These are phyloP conservation scores for Aspergillus thermomutatus DNA, from an alignment of 2,329 filamentous ascomycete species.

Conservation along the genomic window DNA sequence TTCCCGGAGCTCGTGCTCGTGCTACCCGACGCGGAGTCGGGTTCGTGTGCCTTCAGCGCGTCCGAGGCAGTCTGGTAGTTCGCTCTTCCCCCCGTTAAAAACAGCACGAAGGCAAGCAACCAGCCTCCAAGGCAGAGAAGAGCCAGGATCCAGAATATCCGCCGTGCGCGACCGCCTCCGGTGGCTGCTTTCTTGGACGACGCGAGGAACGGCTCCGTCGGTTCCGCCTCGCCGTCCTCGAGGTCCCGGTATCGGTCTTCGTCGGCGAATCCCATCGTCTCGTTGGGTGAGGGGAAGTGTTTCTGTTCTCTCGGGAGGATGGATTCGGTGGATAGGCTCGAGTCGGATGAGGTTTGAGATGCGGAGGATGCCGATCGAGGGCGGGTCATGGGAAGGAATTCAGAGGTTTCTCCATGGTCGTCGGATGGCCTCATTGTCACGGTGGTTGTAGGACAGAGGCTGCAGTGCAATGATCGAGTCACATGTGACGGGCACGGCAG, in stretches of 20 bases:
- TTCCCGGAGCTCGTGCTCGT: constrained; percentile 37
- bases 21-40: constrained; percentile 27
- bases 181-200: constrained; percentile 22
- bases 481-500: not conserved
- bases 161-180: constrained; percentile 28
- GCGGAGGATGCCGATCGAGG: constrained; percentile 21
- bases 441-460: constrained; percentile 2
- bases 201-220: constrained; percentile 24
- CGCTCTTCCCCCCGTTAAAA: constrained; percentile 36
- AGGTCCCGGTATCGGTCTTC: constrained; percentile 32
- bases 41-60: constrained; percentile 23
- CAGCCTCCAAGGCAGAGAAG: constrained; percentile 44
- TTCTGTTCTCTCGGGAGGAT: constrained; percentile 27
- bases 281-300: constrained; percentile 9
- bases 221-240: constrained; percentile 30
- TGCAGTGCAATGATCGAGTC: not conserved
- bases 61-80: constrained; percentile 28
- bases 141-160: constrained; percentile 39
- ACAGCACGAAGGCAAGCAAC: constrained; percentile 44
- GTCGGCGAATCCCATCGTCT: constrained; percentile 5
- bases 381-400: constrained; percentile 27
- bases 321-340: constrained; percentile 33
- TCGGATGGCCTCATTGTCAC: constrained; percentile 26
- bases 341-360: constrained; percentile 32
- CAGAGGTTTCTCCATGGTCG: constrained; percentile 17